Evolutionary conservation across 495 filamentous ascomycete genomes (phyloP).

Genomic region (Letharia lupina): DNA sequence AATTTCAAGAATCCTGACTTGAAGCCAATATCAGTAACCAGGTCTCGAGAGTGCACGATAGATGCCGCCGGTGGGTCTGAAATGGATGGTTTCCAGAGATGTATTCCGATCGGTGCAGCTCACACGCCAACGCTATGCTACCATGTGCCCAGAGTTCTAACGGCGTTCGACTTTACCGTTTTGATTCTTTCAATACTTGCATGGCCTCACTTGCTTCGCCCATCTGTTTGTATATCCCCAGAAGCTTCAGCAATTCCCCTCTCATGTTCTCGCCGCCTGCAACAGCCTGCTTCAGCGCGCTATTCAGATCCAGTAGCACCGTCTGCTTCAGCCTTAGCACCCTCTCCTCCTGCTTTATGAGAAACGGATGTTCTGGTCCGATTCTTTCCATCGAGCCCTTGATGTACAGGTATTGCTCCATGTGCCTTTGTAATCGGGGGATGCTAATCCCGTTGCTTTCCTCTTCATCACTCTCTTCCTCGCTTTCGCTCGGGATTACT

Average conservation of each 20-base stretch:
- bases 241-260: slow-evolving; percentile 53
- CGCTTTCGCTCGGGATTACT: slow-evolving; percentile 37
- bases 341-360: slow-evolving; percentile 48
- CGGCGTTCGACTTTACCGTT: neutral
- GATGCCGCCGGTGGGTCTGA: neutral
- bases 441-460: slow-evolving; percentile 42
- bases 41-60: too few species aligned
- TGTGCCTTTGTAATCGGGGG: slow-evolving; percentile 47
- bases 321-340: slow-evolving; percentile 60
- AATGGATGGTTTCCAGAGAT: neutral
- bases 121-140: slow-evolving; percentile 3
- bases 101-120: neutral
- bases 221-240: slow-evolving; percentile 70
- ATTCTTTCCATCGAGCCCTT: slow-evolving; percentile 43
- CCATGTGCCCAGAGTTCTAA: neutral
- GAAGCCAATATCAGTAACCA: neutral
- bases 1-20: neutral
- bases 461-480: slow-evolving; percentile 46
- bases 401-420: slow-evolving; percentile 49
- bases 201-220: slow-evolving; percentile 56
- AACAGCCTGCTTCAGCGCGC: slow-evolving; percentile 63
- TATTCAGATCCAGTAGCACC: slow-evolving; percentile 72
- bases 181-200: slow-evolving; percentile 52
- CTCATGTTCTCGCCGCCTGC: slow-evolving; percentile 43
- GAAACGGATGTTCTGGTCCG: slow-evolving; percentile 56